Evolutionary conservation across 805 yeast species (phyloP), one percentile per base, ranked within the genome.

Genomic region (Schizosaccharomyces octosporus): DNA sequence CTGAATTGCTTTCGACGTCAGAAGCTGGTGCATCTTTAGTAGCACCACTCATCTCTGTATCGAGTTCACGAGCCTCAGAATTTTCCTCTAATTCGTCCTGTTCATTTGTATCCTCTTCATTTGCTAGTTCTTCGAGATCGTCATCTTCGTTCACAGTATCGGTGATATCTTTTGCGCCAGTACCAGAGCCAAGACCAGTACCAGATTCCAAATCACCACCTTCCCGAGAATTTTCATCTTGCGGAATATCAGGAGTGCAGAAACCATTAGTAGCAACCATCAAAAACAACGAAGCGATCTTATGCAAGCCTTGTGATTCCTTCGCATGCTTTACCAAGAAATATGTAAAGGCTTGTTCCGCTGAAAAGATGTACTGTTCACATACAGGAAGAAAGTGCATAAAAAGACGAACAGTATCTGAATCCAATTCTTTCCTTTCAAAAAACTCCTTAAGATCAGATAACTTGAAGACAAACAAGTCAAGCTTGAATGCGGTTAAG

Each of bases 141-240:
- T 88, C 96, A 66, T 89, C 96, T 61, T 89, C 94, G 64, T 84
- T 96, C 59, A 84, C 84, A 68, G 88, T 95, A 61, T 87, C 83
- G 0, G 90, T 81, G 66, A 84, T 80, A 66, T 85, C 83, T 31
- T 81, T 77, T 1, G 85, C 95, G 65, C 96, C 97, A 62, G 79
- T 82, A 29, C 97, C 98, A 67, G 90, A 93, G 43, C 98, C 98
- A 24, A 86, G 73, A 6, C 95, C 95, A 6, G 95, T 86, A 58
- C 97, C 57, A 24, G 36, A 24, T 29, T 51, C 97, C 54, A 84
- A 84, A 63, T 83, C 69, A 61, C 84, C 78, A 59, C 42, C 31
- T 13, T 57, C 45, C 27, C 19, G 24, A 24, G 48, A 7, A 19
- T 45, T 45, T 15, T 24, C 51, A 7, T 57, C 60, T 31, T 27